Evolutionary conservation across 2,329 filamentous ascomycete species (phyloP), one percentile per base, ranked within the genome.

Genomic region (Decorospora gaudefroyi): DNA sequence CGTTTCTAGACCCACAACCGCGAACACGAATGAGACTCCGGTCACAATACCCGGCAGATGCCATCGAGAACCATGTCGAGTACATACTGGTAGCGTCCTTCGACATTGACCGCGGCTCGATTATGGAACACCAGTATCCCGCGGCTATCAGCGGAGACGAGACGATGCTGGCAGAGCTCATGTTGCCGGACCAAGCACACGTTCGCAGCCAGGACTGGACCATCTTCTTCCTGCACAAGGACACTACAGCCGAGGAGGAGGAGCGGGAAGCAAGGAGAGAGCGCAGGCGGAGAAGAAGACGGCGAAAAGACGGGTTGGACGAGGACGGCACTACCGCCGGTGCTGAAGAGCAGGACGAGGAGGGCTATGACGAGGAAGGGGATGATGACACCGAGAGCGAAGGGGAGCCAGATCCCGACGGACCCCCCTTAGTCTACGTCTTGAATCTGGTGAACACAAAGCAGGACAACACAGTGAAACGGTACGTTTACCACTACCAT

Each of bases 91-190:
- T 99, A 41, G 93, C 93, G 3, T 95, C 90, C 2, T 99, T 99
- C 72, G 90, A 97, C 71, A 95, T 97, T 62, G 92, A 97, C 70
- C 85, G 89, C 39, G 93, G 93, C 3, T 92, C 92, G 32, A 85
- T 96, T 60, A 97, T 99, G 93, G 93, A 99, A 68, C 91, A 99
- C 68, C 93, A 99, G 68, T 99, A 92, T 67, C 93, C 93, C 0
- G 86, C 89, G 28, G 85, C 92, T 36, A 97, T 99, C 51, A 96
- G 90, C 36, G 92, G 93, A 21, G 92, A 99, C 68, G 93, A 99
- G 74, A 87, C 95, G 64, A 97, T 97, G 91, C 74, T 99, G 65
- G 93, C 93, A 5, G 93, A 99, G 76, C 82, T 99, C 64, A 99
- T 99, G 93, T 76, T 99, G 68, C 93, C 93, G 0, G 93, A 99